phyloP scores from a whole-genome alignment of 768 basidiomycete genomes.

The Kockovaella imperatae region DNA sequence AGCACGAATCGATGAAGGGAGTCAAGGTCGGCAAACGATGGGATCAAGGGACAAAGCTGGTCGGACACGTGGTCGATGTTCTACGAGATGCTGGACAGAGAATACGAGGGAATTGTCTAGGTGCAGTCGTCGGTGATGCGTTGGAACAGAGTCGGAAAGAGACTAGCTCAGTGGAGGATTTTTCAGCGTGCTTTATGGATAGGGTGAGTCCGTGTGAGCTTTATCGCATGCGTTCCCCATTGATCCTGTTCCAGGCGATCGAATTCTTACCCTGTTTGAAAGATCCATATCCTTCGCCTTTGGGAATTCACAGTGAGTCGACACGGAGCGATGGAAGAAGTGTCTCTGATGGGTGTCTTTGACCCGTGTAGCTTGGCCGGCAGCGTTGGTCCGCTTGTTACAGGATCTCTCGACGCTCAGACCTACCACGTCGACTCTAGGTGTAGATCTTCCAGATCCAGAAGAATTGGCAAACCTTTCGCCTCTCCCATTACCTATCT shows the following conservation, averaged over 20 bases:
- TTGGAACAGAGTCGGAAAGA: neutral
- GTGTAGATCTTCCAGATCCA: slow-evolving; percentile 1
- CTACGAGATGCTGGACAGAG: slow-evolving; percentile 7
- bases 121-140: slow-evolving; percentile 6
- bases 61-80: slow-evolving; percentile 4
- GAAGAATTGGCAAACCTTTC: slow-evolving; percentile 11
- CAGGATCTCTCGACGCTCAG: slow-evolving; percentile 19
- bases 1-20: slow-evolving; percentile 15
- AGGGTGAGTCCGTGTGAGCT: slow-evolving; percentile 2
- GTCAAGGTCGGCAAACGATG: slow-evolving; percentile 17
- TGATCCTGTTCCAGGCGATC: slow-evolving; percentile 1
- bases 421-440: neutral
- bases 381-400: slow-evolving; percentile 13
- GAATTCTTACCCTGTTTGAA: slow-evolving; percentile 2
- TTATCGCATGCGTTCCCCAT: neutral
- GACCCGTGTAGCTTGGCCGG: slow-evolving; percentile 7
- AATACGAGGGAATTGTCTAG: slow-evolving; percentile 9
- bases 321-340: neutral
- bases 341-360: neutral
- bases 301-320: neutral
- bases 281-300: neutral
- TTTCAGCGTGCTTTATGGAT: slow-evolving; percentile 6
- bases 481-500: slow-evolving; percentile 14
- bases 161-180: neutral
- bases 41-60: slow-evolving; percentile 5